Evolutionary conservation across 768 basidiomycete species (phyloP).

Genomic region (Suillus fuscotomentosus): DNA sequence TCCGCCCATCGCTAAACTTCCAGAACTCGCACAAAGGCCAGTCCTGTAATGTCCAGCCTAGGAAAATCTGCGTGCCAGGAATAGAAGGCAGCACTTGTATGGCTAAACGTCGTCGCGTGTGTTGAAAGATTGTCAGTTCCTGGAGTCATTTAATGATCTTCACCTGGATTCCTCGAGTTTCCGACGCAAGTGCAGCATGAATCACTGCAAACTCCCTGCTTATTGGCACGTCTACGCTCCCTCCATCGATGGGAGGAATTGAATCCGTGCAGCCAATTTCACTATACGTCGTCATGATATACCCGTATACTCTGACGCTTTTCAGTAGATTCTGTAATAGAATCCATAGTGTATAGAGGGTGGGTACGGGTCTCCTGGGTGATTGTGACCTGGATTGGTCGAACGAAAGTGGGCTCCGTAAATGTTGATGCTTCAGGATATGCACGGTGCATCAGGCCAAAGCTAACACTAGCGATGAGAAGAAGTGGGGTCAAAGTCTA

Average conservation of each 20-base stretch:
- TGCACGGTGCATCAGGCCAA: slow-evolving; percentile 6
- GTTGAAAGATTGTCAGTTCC: background rate
- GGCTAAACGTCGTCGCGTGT: background rate
- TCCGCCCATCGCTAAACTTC: background rate
- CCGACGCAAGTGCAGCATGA: background rate
- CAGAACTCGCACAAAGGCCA: background rate
- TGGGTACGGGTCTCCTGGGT: background rate
- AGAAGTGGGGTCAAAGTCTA: slow-evolving; percentile 15
- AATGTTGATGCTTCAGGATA: background rate
- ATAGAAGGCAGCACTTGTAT: background rate
- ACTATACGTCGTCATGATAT: background rate
- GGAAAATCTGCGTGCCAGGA: background rate
- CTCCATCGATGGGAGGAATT: background rate
- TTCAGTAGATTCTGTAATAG: background rate
- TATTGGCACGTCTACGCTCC: background rate
- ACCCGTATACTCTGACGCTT: background rate
- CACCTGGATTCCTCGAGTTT: background rate
- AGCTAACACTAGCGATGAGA: slow-evolving; percentile 13
- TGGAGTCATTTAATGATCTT: background rate
- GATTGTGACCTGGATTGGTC: background rate
- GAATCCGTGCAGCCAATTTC: background rate
- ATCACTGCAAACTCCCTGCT: background rate
- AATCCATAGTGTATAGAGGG: background rate
- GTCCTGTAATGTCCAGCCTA: background rate
- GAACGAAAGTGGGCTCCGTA: background rate